Conservation (phyloP, 495 filamentous ascomycete genomes). For the Neurospora sp. region DNA sequence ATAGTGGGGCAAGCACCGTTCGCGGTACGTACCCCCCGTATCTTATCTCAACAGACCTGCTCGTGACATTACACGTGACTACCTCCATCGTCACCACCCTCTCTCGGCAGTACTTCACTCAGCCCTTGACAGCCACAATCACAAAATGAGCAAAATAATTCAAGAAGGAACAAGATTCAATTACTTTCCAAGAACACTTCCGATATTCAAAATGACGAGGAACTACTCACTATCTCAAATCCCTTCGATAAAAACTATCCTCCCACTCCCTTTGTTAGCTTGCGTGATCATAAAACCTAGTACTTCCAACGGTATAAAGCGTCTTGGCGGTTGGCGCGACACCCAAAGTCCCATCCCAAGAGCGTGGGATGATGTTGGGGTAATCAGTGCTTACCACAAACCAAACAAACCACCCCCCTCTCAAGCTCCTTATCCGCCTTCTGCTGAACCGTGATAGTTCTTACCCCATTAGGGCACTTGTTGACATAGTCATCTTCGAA, state of each 20-base stretch:
- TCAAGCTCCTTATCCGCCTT: background rate
- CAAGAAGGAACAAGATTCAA: rapidly evolving
- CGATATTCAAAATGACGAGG: background rate
- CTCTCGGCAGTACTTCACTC: background rate
- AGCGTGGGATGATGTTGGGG: background rate
- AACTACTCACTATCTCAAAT: background rate
- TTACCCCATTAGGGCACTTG: background rate
- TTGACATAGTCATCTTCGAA: background rate
- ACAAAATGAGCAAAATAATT: background rate
- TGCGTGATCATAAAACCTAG: background rate
- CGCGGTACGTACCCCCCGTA: background rate
- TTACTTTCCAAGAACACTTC: background rate
- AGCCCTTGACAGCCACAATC: background rate
- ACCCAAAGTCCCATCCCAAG: background rate
- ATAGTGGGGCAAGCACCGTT: background rate
- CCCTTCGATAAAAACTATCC: background rate
- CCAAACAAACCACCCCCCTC: background rate
- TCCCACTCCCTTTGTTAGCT: background rate
- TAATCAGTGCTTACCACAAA: background rate
- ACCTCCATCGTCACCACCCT: background rate
- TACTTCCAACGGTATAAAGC: background rate
- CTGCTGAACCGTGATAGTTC: background rate
- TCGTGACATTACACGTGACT: background rate
- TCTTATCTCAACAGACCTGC: background rate
- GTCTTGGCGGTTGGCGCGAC: background rate